Evolutionary conservation across 2,329 filamentous ascomycete genomes (phyloP), one percentile per base, ranked within the genome.

Genomic region (Cladophialophora psammophila): DNA sequence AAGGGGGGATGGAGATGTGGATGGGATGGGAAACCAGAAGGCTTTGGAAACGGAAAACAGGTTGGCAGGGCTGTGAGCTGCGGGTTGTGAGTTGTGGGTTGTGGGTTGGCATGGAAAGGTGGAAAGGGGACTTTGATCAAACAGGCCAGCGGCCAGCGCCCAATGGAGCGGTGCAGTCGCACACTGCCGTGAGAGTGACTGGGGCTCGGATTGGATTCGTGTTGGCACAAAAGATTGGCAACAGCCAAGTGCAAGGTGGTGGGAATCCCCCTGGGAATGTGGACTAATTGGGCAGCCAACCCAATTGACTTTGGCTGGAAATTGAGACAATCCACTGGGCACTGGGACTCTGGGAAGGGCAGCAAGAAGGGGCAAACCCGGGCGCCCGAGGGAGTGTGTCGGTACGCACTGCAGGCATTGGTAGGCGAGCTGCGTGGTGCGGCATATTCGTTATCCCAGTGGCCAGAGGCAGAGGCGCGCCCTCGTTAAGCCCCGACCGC

Each of bases 241-340:
- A 8, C 9, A 50, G 61, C 15, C 15, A 52, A 12, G 15, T 31
- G 38, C 32, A 18, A 26, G 55, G 45, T 60, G 36, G 57, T 45
- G 32, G 38, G 60, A 57, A 57, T 42, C 40, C 45, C 56, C 56
- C 10, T 32, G 34, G 9, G 35, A 60, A 53, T 53, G 63, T 64
- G 63, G 62, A 60, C 40, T 64, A 35, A 64, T 59, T 64, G 63
- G 63, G 55, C 63, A 59, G 63, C 63, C 59, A 61, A 26, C n/a
- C 10, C 56, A 64, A 61, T 38, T 61, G 55, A 45, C 55, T 38
- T 59, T 58, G 45, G 50, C 40, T 42, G 34, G 52, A 64, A 64
- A 58, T 58, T 57, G 53, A 64, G 55, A 64, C 36, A 32, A 50
- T 50, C 38, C 38, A 56, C 32, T 31, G 50, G 35, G n/a, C 45